Conservation (phyloP, 371 early-diverging fungal genomes). For the Conidiobolus incongruus region DNA sequence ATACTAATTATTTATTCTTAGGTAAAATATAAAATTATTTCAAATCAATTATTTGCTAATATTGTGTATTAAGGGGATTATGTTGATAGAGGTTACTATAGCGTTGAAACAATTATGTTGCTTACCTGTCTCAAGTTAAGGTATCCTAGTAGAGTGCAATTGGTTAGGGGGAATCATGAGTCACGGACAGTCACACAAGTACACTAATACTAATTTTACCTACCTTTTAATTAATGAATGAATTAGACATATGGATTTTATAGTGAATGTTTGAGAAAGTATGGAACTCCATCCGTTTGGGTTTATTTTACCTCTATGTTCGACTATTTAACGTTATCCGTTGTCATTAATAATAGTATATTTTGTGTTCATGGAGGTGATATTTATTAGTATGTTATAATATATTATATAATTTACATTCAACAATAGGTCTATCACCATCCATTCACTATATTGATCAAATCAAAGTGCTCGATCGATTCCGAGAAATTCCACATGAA, state of each 20-base stretch:
- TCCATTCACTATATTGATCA: slow-evolving; percentile 81
- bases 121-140: slow-evolving; percentile 74
- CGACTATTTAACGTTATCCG: slow-evolving; percentile 77
- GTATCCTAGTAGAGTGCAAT: slow-evolving; percentile 76
- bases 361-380: slow-evolving; percentile 94
- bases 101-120: slow-evolving; percentile 84
- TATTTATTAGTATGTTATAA: slow-evolving; percentile 6
- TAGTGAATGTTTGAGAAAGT: slow-evolving; percentile 86
- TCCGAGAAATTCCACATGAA: slow-evolving; percentile 90
- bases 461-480: slow-evolving; percentile 73
- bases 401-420: background rate
- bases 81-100: slow-evolving; percentile 90
- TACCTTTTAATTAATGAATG: background rate
- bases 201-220: background rate
- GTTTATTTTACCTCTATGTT: slow-evolving; percentile 85
- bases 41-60: background rate
- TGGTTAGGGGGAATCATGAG: slow-evolving; percentile 97
- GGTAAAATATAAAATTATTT: slow-evolving; percentile 16
- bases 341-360: slow-evolving; percentile 76
- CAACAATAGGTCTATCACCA: slow-evolving; percentile 55
- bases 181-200: slow-evolving; percentile 76
- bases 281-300: slow-evolving; percentile 74
- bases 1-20: slow-evolving; percentile 87
- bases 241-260: slow-evolving; percentile 88
- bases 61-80: slow-evolving; percentile 79